These are phyloP conservation scores for Rhizopus sp. DNA, from an alignment of 371 early-diverging fungal genomes.

Conservation along the genomic window DNA sequence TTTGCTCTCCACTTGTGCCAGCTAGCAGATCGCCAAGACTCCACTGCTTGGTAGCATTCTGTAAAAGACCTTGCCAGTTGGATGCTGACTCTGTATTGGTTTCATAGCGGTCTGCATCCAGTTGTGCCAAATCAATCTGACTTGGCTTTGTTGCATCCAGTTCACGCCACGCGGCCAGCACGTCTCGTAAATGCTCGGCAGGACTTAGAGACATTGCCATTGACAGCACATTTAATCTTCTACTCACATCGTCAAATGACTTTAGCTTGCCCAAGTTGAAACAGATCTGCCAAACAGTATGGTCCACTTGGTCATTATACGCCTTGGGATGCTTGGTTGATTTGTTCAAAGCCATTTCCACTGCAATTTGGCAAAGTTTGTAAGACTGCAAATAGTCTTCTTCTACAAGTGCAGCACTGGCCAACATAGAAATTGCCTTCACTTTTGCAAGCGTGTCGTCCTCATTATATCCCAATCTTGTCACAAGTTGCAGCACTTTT, in stretches of 20 bases:
- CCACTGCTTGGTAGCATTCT: slow-evolving; percentile 37
- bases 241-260: slow-evolving; percentile 41
- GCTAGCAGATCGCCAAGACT: slow-evolving; percentile 27
- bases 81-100: slow-evolving; percentile 1
- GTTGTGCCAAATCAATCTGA: slow-evolving; percentile 22
- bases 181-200: slow-evolving; percentile 53
- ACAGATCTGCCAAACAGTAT: slow-evolving; percentile 60
- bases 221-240: slow-evolving; percentile 57
- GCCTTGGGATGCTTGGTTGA: slow-evolving; percentile 24
- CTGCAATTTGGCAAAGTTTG: slow-evolving; percentile 52
- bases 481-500: slow-evolving; percentile 58
- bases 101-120: slow-evolving; percentile 10
- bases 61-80: slow-evolving; percentile 30
- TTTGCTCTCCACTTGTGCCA: slow-evolving; percentile 8
- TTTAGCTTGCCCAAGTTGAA: slow-evolving; percentile 53
- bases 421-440: slow-evolving; percentile 55
- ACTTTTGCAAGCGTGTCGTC: slow-evolving; percentile 56
- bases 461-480: slow-evolving; percentile 56
- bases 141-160: slow-evolving; percentile 43
- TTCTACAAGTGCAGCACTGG: slow-evolving; percentile 60
- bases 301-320: slow-evolving; percentile 51
- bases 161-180: slow-evolving; percentile 59
- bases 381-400: slow-evolving; percentile 56
- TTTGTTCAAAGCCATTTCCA: slow-evolving; percentile 33
- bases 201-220: slow-evolving; percentile 67